Evolutionary conservation across 768 basidiomycete species (phyloP).

Genomic region (Scleroderma bovista): DNA sequence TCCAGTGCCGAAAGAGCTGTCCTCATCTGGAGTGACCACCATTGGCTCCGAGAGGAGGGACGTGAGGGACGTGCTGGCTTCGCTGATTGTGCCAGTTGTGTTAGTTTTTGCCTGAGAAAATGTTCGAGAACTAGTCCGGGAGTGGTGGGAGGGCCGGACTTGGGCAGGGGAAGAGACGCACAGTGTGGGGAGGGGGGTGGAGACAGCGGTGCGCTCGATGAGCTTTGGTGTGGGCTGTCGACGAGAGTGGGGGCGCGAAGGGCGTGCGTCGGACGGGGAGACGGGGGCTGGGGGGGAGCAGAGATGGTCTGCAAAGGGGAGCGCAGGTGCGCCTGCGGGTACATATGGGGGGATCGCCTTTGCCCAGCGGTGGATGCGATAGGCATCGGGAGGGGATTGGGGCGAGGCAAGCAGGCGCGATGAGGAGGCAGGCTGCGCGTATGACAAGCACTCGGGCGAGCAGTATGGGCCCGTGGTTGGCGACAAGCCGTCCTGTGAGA

Average conservation of each 20-base stretch:
- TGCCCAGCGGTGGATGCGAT: constrained; percentile 26
- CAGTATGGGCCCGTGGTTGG: constrained; percentile 45
- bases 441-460: constrained; percentile 39
- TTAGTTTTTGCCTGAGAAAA: constrained; percentile 26
- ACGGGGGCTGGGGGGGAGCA: constrained; percentile 2
- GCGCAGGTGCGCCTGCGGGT: constrained; percentile 25
- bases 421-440: constrained; percentile 34
- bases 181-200: constrained; percentile 40
- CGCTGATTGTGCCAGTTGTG: constrained; percentile 29
- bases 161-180: constrained; percentile 41
- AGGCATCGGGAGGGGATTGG: not conserved
- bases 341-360: constrained; percentile 26
- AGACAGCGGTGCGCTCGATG: constrained; percentile 28
- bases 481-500: constrained; percentile 13
- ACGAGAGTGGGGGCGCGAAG: constrained; percentile 12
- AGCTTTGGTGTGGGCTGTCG: constrained; percentile 29
- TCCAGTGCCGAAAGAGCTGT: constrained; percentile 40
- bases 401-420: not conserved
- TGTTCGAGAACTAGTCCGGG: constrained; percentile 29
- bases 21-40: constrained; percentile 36
- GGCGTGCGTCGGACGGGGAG: constrained; percentile 10
- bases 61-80: constrained; percentile 46
- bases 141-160: constrained; percentile 22
- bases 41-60: constrained; percentile 42
- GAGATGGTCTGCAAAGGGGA: constrained; percentile 21